Conservation (phyloP, 495 filamentous ascomycete genomes). For the Penicillium robsamsonii region DNA sequence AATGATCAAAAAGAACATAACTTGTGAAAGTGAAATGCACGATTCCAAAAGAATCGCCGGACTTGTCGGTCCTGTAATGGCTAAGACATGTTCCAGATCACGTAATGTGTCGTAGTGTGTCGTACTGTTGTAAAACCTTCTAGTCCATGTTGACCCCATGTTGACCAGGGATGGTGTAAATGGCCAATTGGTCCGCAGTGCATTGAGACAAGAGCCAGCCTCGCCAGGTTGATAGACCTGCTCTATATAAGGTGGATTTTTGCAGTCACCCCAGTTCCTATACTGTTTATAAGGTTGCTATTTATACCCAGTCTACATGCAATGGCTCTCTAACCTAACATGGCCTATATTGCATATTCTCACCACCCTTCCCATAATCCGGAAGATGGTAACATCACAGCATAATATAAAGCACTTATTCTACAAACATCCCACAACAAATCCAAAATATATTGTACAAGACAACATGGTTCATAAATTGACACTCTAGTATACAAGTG, state of each 20-base stretch:
- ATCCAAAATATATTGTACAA: not conserved
- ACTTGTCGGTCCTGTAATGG: constrained; percentile 15
- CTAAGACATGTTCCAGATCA: not conserved
- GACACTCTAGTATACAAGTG: constrained; percentile 29
- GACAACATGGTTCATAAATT: constrained; percentile 21
- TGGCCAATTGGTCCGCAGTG: not conserved
- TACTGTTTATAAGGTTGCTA: not conserved
- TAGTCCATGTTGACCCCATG: not conserved
- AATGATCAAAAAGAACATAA: constrained; percentile 46
- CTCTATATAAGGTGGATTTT: not conserved
- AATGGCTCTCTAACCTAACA: not conserved
- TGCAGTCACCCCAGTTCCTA: not conserved
- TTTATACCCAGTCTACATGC: not conserved
- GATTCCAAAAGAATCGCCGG: constrained; percentile 16
- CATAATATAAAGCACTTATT: not conserved
- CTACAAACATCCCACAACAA: not conserved
- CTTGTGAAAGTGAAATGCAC: constrained; percentile 24
- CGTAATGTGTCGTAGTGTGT: not conserved
- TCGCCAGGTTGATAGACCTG: not conserved
- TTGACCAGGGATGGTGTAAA: not conserved
- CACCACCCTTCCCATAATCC: not conserved
- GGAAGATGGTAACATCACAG: not conserved
- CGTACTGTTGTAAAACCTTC: not conserved
- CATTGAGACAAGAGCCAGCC: not conserved
- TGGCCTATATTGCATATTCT: not conserved